Conservation (phyloP, 345 rosid genomes). For the Linum usitatissimum region DNA sequence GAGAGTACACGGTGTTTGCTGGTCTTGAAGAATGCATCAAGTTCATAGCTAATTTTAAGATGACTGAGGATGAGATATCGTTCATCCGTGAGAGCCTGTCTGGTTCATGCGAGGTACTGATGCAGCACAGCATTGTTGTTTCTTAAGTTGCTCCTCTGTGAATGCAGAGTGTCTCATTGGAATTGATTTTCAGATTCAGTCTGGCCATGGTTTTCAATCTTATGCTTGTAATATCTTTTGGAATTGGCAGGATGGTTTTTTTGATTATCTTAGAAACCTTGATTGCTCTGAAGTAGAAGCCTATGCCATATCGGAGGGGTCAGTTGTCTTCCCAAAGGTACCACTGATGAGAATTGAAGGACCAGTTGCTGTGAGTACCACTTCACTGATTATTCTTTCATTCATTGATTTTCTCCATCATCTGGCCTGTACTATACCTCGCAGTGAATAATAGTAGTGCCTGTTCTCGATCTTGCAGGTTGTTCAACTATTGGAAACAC, state of each 20-base stretch:
- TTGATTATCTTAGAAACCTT: conserved; percentile 62
- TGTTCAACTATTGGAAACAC: conserved; percentile 93
- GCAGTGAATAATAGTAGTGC: conserved; percentile 1
- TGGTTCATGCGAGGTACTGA: conserved; percentile 62
- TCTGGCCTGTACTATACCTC: conserved; percentile 1
- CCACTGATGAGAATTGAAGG: conserved; percentile 92
- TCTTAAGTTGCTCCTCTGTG: no score
- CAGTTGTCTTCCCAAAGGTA: conserved; percentile 90
- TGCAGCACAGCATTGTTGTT: neutral
- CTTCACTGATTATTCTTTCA: conserved; percentile 7
- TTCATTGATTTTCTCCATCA: neutral
- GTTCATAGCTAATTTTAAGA: conserved; percentile 75
- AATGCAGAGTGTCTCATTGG: no score
- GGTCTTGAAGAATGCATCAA: conserved; percentile 92
- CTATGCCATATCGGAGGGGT: conserved; percentile 76
- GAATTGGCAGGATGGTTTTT: conserved; percentile 59
- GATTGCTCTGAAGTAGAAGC: conserved; percentile 89
- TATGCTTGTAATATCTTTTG: neutral
- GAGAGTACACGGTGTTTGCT: conserved; percentile 89
- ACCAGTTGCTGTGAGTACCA: conserved; percentile 75
- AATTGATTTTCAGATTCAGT: no score
- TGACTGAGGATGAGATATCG: conserved; percentile 57
- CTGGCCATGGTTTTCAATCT: no score
- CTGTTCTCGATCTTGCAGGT: conserved; percentile 34
- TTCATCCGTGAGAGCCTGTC: conserved; percentile 58